Conservation (phyloP, 2,329 filamentous ascomycete genomes). For the Orbilia oligospora region DNA sequence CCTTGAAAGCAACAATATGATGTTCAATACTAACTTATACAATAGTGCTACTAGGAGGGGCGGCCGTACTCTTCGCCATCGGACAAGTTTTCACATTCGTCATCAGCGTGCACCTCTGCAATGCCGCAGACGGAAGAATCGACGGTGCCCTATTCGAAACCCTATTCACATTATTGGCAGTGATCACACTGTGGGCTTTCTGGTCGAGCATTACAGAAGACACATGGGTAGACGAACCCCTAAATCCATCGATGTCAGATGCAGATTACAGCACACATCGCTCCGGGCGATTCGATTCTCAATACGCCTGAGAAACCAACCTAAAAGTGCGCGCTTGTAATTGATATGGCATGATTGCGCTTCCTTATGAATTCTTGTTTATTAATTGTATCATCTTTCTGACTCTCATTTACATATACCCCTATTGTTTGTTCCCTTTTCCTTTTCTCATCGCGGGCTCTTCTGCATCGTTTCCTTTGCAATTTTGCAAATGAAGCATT, state of each 20-base stretch:
- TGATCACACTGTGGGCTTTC: slow-evolving; percentile 90
- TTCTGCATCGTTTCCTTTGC: slow-evolving; percentile 20
- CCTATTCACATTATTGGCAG: slow-evolving; percentile 87
- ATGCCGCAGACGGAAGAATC: slow-evolving; percentile 84
- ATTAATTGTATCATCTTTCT: slow-evolving; percentile 39
- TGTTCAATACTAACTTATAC: slow-evolving; percentile 5
- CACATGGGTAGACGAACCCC: slow-evolving; percentile 79
- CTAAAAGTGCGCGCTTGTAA: slow-evolving; percentile 15
- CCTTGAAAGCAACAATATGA: not conserved
- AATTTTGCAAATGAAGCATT: slow-evolving; percentile 27
- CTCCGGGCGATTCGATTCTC: slow-evolving; percentile 47
- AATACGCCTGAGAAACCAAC: slow-evolving; percentile 37
- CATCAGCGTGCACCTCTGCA: slow-evolving; percentile 90
- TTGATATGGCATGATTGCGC: slow-evolving; percentile 24
- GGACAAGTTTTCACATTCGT: slow-evolving; percentile 98
- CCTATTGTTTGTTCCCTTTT: slow-evolving; percentile 62
- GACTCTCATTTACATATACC: slow-evolving; percentile 59
- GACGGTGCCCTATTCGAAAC: slow-evolving; percentile 95
- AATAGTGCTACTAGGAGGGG: slow-evolving; percentile 67
- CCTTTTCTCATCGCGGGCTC: slow-evolving; percentile 20
- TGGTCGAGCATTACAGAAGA: slow-evolving; percentile 99
- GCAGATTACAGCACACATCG: slow-evolving; percentile 51
- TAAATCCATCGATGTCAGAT: slow-evolving; percentile 65
- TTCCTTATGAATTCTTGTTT: slow-evolving; percentile 18
- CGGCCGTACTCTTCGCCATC: slow-evolving; percentile 85